Evolutionary conservation across 148 eudicot genomes (phyloP).

Genomic region (Camellia japonica): DNA sequence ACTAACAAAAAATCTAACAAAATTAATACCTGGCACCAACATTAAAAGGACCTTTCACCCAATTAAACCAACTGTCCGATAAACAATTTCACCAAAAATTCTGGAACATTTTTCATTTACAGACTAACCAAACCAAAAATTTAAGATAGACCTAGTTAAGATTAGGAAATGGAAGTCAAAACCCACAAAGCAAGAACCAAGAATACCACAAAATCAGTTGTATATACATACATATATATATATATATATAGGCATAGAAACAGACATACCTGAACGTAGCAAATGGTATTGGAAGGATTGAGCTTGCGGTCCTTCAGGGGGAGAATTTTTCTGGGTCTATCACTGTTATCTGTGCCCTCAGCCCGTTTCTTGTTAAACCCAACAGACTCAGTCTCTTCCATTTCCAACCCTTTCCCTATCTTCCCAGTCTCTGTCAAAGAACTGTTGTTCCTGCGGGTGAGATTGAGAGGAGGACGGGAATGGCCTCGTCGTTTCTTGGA

Average conservation of each 20-base stretch:
- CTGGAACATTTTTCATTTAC: neutral
- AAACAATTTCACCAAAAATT: neutral
- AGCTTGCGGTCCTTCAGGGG: constrained; percentile 61
- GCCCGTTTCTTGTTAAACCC: constrained; percentile 80
- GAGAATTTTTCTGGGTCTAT: constrained; percentile 47
- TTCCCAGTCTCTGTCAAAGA: constrained; percentile 29
- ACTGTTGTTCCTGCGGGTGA: constrained; percentile 30
- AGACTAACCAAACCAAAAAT: neutral
- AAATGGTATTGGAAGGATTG: constrained; percentile 73
- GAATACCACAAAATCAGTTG: neutral
- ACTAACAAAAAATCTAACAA: neutral
- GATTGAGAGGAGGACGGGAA: constrained; percentile 21
- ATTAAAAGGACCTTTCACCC: neutral
- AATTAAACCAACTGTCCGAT: neutral
- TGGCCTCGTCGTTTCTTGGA: constrained; percentile 22
- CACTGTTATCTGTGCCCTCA: constrained; percentile 65
- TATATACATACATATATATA: neutral
- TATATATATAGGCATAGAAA: neutral
- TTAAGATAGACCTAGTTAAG: neutral
- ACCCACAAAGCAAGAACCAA: neutral
- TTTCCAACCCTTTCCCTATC: constrained; percentile 30
- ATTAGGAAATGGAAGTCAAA: neutral
- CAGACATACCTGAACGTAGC: constrained; percentile 67
- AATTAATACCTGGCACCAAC: neutral
- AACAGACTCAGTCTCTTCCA: constrained; percentile 34